A percentile compares a stretch with the other conserved stretches of the same genome.
These are phyloP conservation scores for Kitagawia praeruptora DNA, from an alignment of 129 eudicot species.

Conservation along the genomic window DNA sequence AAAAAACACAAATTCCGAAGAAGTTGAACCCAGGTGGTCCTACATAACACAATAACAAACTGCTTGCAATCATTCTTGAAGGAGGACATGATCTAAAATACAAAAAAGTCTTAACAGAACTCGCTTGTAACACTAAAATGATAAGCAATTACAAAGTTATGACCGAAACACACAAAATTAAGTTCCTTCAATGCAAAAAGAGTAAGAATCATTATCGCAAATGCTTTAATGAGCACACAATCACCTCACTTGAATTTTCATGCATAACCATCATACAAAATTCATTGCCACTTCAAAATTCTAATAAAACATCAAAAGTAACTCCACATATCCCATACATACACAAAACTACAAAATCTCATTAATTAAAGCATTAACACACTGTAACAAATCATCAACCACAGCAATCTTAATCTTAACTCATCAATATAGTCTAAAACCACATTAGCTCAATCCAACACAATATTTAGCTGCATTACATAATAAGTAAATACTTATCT, in stretches of 20 bases:
- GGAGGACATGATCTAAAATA: neutral
- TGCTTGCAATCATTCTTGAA: neutral
- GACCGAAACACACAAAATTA: neutral
- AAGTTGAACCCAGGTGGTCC: neutral
- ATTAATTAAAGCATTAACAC: neutral
- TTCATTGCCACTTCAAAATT: neutral
- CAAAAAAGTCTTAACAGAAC: neutral
- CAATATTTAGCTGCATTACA: neutral
- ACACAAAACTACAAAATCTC: slow-evolving; percentile 1
- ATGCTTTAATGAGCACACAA: neutral
- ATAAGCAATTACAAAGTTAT: neutral
- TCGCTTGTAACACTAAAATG: neutral
- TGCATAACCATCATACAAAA: slow-evolving; percentile 3
- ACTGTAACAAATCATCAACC: neutral
- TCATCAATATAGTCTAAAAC: neutral
- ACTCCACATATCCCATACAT: neutral
- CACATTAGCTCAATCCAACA: neutral
- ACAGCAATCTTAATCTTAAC: neutral
- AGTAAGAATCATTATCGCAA: neutral
- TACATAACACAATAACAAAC: neutral
- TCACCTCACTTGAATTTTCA: neutral
- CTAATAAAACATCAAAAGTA: neutral
- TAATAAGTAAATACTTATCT: neutral
- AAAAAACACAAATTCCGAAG: neutral
- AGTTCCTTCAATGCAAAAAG: neutral